phyloP scores from a whole-genome alignment of 345 rosid species.

The Arabidopsis suecica region DNA sequence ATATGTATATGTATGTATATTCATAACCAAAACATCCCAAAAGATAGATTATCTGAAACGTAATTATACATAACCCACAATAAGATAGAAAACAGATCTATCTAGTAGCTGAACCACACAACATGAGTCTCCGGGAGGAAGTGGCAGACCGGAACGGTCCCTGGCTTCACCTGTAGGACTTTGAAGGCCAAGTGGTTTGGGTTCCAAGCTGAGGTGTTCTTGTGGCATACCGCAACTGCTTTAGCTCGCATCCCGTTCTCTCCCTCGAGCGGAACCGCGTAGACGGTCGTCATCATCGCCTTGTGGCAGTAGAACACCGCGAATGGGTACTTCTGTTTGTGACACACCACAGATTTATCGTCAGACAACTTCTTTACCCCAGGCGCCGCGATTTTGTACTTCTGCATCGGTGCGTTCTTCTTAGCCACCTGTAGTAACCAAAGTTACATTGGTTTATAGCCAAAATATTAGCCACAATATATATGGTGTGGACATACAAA shows the following conservation, averaged over 20 bases:
- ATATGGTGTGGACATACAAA: neutral
- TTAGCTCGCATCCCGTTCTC: conserved; percentile 63
- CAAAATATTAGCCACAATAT: conserved; percentile 14
- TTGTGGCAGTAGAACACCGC: conserved; percentile 88
- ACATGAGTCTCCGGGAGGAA: conserved; percentile 82
- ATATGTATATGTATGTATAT: conserved; percentile 31
- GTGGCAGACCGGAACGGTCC: conserved; percentile 72
- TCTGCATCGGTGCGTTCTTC: conserved; percentile 51
- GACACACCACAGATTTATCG: conserved; percentile 69
- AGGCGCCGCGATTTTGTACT: conserved; percentile 51
- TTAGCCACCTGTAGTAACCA: conserved; percentile 32
- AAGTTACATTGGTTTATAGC: neutral
- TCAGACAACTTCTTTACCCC: conserved; percentile 53
- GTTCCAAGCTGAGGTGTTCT: conserved; percentile 84
- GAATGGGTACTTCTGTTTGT: conserved; percentile 77
- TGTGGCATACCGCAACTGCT: conserved; percentile 86
- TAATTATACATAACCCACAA: conserved; percentile 32
- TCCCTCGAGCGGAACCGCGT: conserved; percentile 64
- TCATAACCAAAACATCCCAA: conserved; percentile 40
- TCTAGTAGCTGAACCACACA: conserved; percentile 64
- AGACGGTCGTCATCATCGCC: conserved; percentile 57
- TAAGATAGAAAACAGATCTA: conserved; percentile 18
- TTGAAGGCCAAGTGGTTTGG: conserved; percentile 82
- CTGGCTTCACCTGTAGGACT: conserved; percentile 78
- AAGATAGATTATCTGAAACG: conserved; percentile 15